Conservation (phyloP, 176 grass and related monocot species). For the barley (Hordeum vulgare) region MorexV3_pseudomolecules_assembly NC_058522.1:393155473-393155972, state of each 20-base stretch:
- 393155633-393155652: background rate
- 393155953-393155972: background rate
- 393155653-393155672: background rate
- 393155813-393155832: background rate
- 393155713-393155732: background rate
- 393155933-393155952: background rate
- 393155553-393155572: background rate
- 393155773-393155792: background rate
- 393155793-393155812: background rate
- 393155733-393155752: background rate
- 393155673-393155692: too few species aligned
- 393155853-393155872: background rate
- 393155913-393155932: too few species aligned
- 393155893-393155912: background rate
- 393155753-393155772: background rate
- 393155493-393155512: background rate
- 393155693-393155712: background rate
- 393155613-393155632: background rate
- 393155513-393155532: slow-evolving; percentile 3
- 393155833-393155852: background rate
- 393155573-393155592: background rate
- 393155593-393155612: background rate
- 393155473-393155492: background rate
- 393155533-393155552: background rate
- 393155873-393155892: background rate